phyloP scores from a whole-genome alignment of 768 basidiomycete genomes.

The Serendipita sp. region DNA sequence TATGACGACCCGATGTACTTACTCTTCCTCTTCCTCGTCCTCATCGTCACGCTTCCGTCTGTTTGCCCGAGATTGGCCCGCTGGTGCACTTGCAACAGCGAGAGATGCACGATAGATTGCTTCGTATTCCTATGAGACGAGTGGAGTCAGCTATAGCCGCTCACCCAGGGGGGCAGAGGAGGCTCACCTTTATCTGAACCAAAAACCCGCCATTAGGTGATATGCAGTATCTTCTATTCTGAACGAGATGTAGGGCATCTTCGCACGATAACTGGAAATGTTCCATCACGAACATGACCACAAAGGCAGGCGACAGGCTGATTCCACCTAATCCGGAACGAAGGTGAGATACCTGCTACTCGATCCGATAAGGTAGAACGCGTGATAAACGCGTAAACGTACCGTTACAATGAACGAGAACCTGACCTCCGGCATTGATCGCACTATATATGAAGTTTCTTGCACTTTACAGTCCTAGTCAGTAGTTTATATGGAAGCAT shows the following conservation, averaged over 20 bases:
- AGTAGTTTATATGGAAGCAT: not conserved
- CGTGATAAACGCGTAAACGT: slow-evolving; percentile 13
- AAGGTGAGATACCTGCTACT: not conserved
- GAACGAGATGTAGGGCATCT: slow-evolving; percentile 74
- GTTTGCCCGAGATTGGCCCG: slow-evolving; percentile 26
- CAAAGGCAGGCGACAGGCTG: slow-evolving; percentile 73
- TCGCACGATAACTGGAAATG: slow-evolving; percentile 69
- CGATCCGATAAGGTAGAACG: not conserved
- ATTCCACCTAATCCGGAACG: slow-evolving; percentile 47
- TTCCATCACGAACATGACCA: slow-evolving; percentile 89
- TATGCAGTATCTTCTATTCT: slow-evolving; percentile 85
- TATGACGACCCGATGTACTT: not conserved
- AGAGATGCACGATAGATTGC: slow-evolving; percentile 73
- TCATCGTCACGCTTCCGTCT: slow-evolving; percentile 45
- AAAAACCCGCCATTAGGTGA: slow-evolving; percentile 85
- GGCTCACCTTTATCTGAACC: slow-evolving; percentile 70
- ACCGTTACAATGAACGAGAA: slow-evolving; percentile 86
- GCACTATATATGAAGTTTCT: slow-evolving; percentile 61
- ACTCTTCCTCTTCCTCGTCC: slow-evolving; percentile 56
- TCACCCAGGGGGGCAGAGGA: not conserved
- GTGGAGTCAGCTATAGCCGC: not conserved
- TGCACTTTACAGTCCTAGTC: slow-evolving; percentile 30
- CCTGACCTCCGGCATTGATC: slow-evolving; percentile 49
- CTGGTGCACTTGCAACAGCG: slow-evolving; percentile 39
- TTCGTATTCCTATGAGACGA: slow-evolving; percentile 59